A percentile compares a stretch with the other conserved stretches of the same genome.
Evolutionary conservation across 164 flowering plant genomes (phyloP).

Genomic region (Chimonanthus salicifolius): DNA sequence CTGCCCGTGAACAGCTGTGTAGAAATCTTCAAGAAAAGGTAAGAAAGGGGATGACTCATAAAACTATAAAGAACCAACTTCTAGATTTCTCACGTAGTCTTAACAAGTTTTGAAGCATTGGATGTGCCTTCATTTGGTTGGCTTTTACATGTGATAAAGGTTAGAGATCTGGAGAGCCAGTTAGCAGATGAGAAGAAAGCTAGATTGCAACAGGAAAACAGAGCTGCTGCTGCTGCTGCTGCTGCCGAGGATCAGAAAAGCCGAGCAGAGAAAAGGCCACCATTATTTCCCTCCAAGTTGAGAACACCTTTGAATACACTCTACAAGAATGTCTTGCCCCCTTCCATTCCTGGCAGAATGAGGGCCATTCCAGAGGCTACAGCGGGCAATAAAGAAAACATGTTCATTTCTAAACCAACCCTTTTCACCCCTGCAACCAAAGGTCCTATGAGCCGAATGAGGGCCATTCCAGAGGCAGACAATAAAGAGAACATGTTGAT

Average conservation of each 20-base stretch:
- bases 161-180: conserved; percentile 76
- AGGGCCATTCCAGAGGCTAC: conserved; percentile 15
- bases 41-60: too few species aligned
- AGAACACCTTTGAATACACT: conserved; percentile 67
- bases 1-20: conserved; percentile 71
- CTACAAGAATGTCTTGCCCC: conserved; percentile 45
- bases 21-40: conserved; percentile 85
- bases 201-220: conserved; percentile 61
- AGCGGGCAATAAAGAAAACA: conserved; percentile 46
- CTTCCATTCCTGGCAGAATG: conserved; percentile 19
- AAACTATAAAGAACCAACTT: too few species aligned
- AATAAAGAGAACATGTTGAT: conserved; percentile 49
- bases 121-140: too few species aligned
- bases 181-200: conserved; percentile 73
- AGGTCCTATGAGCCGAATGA: conserved; percentile 22
- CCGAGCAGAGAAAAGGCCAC: conserved; percentile 57
- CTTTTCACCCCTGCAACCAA: conserved; percentile 14
- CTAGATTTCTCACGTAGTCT: neutral
- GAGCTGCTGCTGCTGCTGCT: conserved; percentile 33
- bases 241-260: conserved; percentile 34
- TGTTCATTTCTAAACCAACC: conserved; percentile 9
- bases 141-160: conserved; percentile 28
- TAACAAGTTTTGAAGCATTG: neutral
- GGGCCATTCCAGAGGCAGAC: conserved; percentile 13
- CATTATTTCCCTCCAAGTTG: conserved; percentile 47